phyloP scores from a whole-genome alignment of 2,329 filamentous ascomycete genomes.

The Diplocarpon rosae region DNA sequence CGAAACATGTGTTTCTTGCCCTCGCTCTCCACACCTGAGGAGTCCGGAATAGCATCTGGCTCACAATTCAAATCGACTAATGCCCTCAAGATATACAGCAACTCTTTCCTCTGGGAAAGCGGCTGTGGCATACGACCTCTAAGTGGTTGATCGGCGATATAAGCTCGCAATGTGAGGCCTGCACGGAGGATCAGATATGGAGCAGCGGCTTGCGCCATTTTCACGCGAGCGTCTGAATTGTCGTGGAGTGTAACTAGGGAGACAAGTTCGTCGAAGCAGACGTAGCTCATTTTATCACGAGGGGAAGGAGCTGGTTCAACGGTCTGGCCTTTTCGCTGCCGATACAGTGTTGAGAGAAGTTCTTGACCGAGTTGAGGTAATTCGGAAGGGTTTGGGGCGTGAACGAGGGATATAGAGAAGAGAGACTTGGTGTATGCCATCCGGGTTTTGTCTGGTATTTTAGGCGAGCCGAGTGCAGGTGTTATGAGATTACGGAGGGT shows the following conservation, averaged over 20 bases:
- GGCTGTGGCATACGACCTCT: slow-evolving; percentile 85
- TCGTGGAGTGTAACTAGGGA: slow-evolving; percentile 48
- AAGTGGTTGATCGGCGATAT: slow-evolving; percentile 84
- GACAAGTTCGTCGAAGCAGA: slow-evolving; percentile 72
- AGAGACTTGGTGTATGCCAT: slow-evolving; percentile 62
- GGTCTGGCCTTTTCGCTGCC: slow-evolving; percentile 60
- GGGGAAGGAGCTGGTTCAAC: slow-evolving; percentile 52
- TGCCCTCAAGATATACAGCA: slow-evolving; percentile 58
- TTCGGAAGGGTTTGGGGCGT: slow-evolving; percentile 51
- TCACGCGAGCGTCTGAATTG: slow-evolving; percentile 21
- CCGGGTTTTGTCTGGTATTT: slow-evolving; percentile 56
- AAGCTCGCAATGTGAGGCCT: slow-evolving; percentile 69
- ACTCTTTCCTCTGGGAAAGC: slow-evolving; percentile 64
- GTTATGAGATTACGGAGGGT: slow-evolving; percentile 62
- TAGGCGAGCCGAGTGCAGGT: slow-evolving; percentile 54
- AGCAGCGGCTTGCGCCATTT: slow-evolving; percentile 62
- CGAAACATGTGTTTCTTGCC: slow-evolving; percentile 65
- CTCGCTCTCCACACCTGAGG: slow-evolving; percentile 41
- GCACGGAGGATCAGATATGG: slow-evolving; percentile 76
- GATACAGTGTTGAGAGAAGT: slow-evolving; percentile 52
- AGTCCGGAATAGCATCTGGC: slow-evolving; percentile 53
- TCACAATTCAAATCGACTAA: slow-evolving; percentile 60
- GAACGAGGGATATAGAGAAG: slow-evolving; percentile 74
- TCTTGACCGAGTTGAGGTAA: slow-evolving; percentile 38
- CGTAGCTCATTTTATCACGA: slow-evolving; percentile 65